Evolutionary conservation across 192 early-diverging fungal species (phyloP), one percentile per base, ranked within the genome.

Genomic region (Physocladia obscura): DNA sequence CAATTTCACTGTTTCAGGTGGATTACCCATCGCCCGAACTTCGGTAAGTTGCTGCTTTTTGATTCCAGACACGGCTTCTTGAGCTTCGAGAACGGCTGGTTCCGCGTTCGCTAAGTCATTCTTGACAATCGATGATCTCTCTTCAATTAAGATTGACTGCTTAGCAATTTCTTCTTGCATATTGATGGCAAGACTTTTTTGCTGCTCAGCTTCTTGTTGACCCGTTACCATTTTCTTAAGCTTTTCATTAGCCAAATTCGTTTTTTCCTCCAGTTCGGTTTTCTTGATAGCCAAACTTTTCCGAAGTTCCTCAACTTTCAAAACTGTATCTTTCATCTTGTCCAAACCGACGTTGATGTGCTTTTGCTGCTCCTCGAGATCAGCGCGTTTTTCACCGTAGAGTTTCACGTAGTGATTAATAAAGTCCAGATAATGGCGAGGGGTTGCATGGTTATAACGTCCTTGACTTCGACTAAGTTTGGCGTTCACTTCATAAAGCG

Each of bases 371-470:
- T 98, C 96, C 80, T 99, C 96, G 15, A 99, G 80, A 72, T 94
- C 91, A 56, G 92, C 92, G 22, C 94, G 91, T 73, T 96, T 97
- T 78, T 93, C 93, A 67, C 87, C 87, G 79, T 89, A 97, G 52
- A 98, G 78, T 37, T 88, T 86, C 22, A 89, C 90, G 73, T 94
- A 98, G 52, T 97, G 95, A 67, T 86, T 84, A 62, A 99, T 93
- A 74, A 98, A 97, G 82, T 99, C 98, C 22, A 99, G 80, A 78
- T 93, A 99, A 75, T 99, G 98, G 34, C 98, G 89, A 19, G 98
- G 98, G 19, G 98, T 99, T 22, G 93, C 92, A 48, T 93, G 90
- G 69, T 92, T 91, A 34, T 83, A 76, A n/a, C 84, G 82, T 4
- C 94, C 94, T 54, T 88, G 89, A 13, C 95, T 84, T 69, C 89